phyloP scores from a whole-genome alignment of 139 green algal species.

The Micromonas commoda region DNA sequence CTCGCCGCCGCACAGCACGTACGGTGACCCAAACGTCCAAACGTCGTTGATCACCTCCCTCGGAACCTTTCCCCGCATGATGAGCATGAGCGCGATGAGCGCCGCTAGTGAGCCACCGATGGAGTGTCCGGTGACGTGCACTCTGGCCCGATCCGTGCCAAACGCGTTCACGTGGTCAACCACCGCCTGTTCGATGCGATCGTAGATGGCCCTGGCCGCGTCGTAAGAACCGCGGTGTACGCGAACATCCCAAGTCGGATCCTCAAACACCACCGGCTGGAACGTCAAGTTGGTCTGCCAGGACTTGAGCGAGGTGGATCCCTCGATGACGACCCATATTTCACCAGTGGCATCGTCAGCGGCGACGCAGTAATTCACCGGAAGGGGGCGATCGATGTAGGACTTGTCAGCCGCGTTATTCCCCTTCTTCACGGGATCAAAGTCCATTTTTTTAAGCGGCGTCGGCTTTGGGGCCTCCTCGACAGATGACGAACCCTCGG shows the following conservation, averaged over 20 bases:
- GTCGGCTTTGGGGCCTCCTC: neutral
- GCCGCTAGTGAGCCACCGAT: constrained; percentile 82
- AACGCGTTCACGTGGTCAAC: constrained; percentile 67
- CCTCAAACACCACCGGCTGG: constrained; percentile 92
- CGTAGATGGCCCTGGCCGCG: constrained; percentile 74
- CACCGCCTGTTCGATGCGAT: constrained; percentile 78
- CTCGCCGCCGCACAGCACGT: constrained; percentile 68
- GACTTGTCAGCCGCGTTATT: too few relatives aligned
- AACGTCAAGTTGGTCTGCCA: constrained; percentile 87
- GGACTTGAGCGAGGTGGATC: constrained; percentile 65
- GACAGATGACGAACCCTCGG: too few relatives aligned
- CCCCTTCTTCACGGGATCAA: too few relatives aligned
- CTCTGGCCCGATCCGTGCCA: neutral
- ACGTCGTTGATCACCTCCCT: constrained; percentile 31
- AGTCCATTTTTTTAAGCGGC: neutral
- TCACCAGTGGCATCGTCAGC: neutral
- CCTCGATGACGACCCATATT: constrained; percentile 58
- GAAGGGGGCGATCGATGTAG: too few relatives aligned
- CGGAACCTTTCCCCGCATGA: constrained; percentile 41
- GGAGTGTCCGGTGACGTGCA: constrained; percentile 63
- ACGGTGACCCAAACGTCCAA: constrained; percentile 86
- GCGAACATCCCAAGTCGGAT: constrained; percentile 63
- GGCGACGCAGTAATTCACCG: constrained; percentile 20
- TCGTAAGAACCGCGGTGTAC: constrained; percentile 93
- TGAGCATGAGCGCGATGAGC: constrained; percentile 82